phyloP scores from a whole-genome alignment of 2,329 filamentous ascomycete genomes.

The Sporothrix dimorphospora region DNA sequence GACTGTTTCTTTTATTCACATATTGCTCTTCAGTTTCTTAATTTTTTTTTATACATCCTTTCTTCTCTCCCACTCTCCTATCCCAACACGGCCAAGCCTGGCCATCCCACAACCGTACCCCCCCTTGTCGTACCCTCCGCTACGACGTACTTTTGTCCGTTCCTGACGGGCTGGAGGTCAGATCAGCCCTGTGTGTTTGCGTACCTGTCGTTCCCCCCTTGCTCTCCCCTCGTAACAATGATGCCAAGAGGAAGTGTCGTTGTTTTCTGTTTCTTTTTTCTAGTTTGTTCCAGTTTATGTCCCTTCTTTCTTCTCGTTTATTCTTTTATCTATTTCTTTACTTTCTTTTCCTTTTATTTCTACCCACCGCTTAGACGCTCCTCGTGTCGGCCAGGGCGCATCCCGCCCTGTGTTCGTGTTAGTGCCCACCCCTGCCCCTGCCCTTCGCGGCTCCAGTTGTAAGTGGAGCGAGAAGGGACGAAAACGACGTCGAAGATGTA shows the following conservation, averaged over 20 bases:
- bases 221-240: not conserved
- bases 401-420: conserved; percentile 13
- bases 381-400: conserved; percentile 8
- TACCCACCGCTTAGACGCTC: not conserved
- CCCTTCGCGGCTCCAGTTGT: not conserved
- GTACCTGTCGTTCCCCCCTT: not conserved
- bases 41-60: not conserved
- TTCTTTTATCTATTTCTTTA: not conserved
- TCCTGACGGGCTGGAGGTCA: conserved; percentile 14
- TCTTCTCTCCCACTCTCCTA: not conserved
- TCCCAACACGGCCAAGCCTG: not conserved
- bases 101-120: not conserved
- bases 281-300: not conserved
- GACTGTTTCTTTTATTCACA: not conserved
- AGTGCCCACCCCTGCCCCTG: not conserved
- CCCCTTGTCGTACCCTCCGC: not conserved
- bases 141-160: conserved; percentile 12
- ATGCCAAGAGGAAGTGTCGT: not conserved
- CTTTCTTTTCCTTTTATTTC: not conserved
- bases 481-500: not conserved
- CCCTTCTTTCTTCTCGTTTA: not conserved
- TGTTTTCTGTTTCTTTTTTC: not conserved
- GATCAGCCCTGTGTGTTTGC: conserved; percentile 20
- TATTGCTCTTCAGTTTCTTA: not conserved
- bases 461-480: not conserved